Evolutionary conservation across 139 green algal genomes (phyloP), one percentile per base, ranked within the genome.

Genomic region (Nannochloris sp.): DNA sequence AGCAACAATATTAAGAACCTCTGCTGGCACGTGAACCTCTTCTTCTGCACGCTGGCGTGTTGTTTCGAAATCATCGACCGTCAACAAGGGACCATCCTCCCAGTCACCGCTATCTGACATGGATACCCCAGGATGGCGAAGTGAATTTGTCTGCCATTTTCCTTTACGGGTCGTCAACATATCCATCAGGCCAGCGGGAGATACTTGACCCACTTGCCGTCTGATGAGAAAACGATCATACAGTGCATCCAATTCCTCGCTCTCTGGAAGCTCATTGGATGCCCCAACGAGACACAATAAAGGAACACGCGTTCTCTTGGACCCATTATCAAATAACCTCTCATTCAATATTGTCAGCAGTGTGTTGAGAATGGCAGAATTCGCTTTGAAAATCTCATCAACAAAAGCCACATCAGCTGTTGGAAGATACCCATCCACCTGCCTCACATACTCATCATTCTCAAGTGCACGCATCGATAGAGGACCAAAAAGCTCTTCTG

Each of bases 301-400:
- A 8, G 85, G 80, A 29, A 87, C 85, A 0, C 62, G 3, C 29
- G 84, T 43, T 10, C 86, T 80, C 44, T 77, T 55, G 57, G 69
- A 82, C 51, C 90, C 90, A 67, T 97, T 97, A 81, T 95, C 88
- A 70, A 95, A 97, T 33, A 95, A 79, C 16, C 90, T 76, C 79
- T 97, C 90, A 71, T 97, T 97, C 8, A 97, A 74, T 20, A 97
- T 77, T 25, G 90, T 95, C 28, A 97, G 79, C 69, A 97, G 75
- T 3, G 90, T 86, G 81, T 97, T 97, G 14, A 95, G 70, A 79
- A 96, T 96, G 61, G 90, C 90, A 13, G 71, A 87, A 81, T 95
- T 95, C 61, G 90, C 90, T 69, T 95, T 90, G 71, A 85, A 86
- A 53, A 94, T 84, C 66, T 96, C 87, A 29, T 95, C 90, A 28